Conservation (phyloP, 345 rosid genomes). For the Hypericum perforatum region DNA sequence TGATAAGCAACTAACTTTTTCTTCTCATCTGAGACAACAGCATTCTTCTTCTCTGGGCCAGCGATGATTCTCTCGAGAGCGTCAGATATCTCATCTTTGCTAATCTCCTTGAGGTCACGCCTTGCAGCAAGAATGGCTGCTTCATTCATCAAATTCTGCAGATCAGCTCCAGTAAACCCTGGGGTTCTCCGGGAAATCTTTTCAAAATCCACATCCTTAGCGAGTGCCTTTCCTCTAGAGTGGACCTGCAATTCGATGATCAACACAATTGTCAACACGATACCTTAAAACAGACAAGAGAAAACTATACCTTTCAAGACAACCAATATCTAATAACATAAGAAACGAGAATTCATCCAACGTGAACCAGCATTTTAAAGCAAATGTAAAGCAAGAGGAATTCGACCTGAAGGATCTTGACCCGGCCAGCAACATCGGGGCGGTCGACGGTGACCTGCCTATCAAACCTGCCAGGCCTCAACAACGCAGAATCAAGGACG, state of each 20-base stretch:
- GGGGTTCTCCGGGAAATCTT: constrained; percentile 94
- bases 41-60: constrained; percentile 98
- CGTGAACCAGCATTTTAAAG: too few species aligned
- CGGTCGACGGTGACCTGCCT: constrained; percentile 81
- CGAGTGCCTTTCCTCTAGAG: constrained; percentile 95
- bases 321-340: too few species aligned
- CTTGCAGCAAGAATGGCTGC: constrained; percentile 98
- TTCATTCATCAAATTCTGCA: constrained; percentile 96
- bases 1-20: constrained; percentile 90
- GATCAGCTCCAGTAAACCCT: constrained; percentile 91
- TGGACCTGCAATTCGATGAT: constrained; percentile 45
- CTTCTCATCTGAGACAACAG: constrained; percentile 89
- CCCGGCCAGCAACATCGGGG: constrained; percentile 94
- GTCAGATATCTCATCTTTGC: constrained; percentile 95
- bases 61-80: constrained; percentile 97
- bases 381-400: not conserved
- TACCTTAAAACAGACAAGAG: too few species aligned
- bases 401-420: constrained; percentile 78
- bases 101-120: constrained; percentile 93
- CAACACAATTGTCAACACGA: too few species aligned
- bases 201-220: constrained; percentile 90
- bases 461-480: constrained; percentile 90
- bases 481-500: constrained; percentile 68
- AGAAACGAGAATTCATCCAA: too few species aligned
- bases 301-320: too few species aligned